Evolutionary conservation across 345 rosid genomes (phyloP), one percentile per base, ranked within the genome.

Genomic region (Eucalyptus regnans): DNA sequence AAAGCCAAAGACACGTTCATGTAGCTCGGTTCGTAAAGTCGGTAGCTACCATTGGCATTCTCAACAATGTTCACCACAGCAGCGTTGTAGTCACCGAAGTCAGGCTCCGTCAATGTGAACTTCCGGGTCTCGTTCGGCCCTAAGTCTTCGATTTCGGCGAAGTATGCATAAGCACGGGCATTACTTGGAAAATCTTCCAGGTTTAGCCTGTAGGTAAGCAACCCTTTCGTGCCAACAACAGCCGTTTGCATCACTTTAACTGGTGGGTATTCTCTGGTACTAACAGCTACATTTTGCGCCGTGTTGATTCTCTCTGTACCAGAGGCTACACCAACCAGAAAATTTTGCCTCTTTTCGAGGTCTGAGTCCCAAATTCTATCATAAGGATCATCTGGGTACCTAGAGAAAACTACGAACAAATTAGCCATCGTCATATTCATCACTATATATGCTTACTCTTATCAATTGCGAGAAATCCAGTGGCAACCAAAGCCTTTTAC

Each of bases 311-410:
- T 95, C 86, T 81, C 90, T 6, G 99, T 98, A 13, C 99, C 99
- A 52, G 95, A 86, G 50, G 99, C 99, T 51, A 91, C 94, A 44
- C 96, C 99, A 16, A 98, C 99, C 80, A 96, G 97, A 90, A 87
- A 97, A 91, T 98, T 98, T 86, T 92, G 99, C 89, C 99, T 94
- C 91, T 89, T 96, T 33, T 89, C 94, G 44, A 95, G 92, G 93
- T 98, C 99, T 12, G 99, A 98, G 84, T 94, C 96, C 99, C 99
- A 98, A 66, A 98, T 95, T 93, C 99, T 96, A 92, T 98, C 99
- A 87, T 97, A 98, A 7, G 99, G 99, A 92, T 98, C 99, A 93
- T 98, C 99, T 3, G 99, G 99, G 90, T 97, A 98, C 97, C 99
- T 98, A 93, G 88, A 86, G 44, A 76, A 76, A 76, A 76, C 83